Conservation (phyloP, 805 yeast species). For the Maudiozyma barnettii region DNA sequence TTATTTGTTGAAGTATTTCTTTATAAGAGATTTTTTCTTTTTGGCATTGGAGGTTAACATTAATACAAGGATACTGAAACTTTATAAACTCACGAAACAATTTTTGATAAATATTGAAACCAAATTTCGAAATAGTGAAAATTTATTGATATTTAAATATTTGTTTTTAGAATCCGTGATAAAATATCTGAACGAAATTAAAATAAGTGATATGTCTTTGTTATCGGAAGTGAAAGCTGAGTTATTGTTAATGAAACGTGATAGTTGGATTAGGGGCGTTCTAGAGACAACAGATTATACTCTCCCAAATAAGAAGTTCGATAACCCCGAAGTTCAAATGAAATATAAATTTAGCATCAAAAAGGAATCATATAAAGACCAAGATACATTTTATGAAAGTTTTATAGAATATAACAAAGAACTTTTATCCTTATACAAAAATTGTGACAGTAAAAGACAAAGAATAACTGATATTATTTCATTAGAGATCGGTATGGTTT, state of each 20-base stretch:
- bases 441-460: conserved; percentile 32
- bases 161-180: conserved; percentile 12
- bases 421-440: conserved; percentile 12
- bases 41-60: conserved; percentile 8
- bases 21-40: conserved; percentile 16
- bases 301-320: conserved; percentile 9
- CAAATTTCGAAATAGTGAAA: conserved; percentile 7
- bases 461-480: conserved; percentile 66
- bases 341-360: conserved; percentile 9
- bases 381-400: conserved; percentile 20
- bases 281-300: conserved; percentile 8
- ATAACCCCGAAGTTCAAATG: not conserved
- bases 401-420: conserved; percentile 47
- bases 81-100: conserved; percentile 9
- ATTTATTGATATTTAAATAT: conserved; percentile 18
- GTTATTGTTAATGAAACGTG: conserved; percentile 32
- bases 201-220: conserved; percentile 1
- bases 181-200: conserved; percentile 4
- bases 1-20: conserved; percentile 16
- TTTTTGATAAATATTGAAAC: conserved; percentile 11
- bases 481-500: conserved; percentile 67
- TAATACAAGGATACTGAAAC: conserved; percentile 4
- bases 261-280: conserved; percentile 29
- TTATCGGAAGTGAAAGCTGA: conserved; percentile 33
- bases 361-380: conserved; percentile 12